Evolutionary conservation across 257 asterid genomes (phyloP).

Genomic region (Fraxinus pennsylvanica): DNA sequence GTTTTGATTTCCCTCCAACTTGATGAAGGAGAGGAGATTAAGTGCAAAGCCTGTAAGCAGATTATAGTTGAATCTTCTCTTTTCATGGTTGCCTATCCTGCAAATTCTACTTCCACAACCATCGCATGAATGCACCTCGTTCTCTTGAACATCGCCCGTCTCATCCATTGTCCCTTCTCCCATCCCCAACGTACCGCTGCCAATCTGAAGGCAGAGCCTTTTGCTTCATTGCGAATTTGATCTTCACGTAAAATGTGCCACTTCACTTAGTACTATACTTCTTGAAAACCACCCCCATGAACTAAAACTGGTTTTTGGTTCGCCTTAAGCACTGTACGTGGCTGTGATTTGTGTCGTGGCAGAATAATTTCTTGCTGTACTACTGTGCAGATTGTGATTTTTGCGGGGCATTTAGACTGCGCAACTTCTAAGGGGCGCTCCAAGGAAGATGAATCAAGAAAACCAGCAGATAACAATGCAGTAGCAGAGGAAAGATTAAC

Average conservation of each 20-base stretch:
- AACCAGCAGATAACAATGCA: neutral
- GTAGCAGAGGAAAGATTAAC: slow-evolving; percentile 17
- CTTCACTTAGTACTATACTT: slow-evolving; percentile 6
- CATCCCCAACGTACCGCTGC: slow-evolving; percentile 29
- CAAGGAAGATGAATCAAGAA: neutral
- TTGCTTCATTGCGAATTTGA: slow-evolving; percentile 36
- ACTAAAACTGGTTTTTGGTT: slow-evolving; percentile 23
- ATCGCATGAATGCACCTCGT: slow-evolving; percentile 38
- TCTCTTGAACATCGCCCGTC: slow-evolving; percentile 33
- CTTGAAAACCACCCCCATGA: slow-evolving; percentile 22
- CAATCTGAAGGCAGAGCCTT: slow-evolving; percentile 25
- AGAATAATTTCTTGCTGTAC: slow-evolving; percentile 12
- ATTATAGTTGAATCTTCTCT: slow-evolving; percentile 9
- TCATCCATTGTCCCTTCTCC: slow-evolving; percentile 44
- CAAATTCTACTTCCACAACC: slow-evolving; percentile 37
- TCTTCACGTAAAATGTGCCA: slow-evolving; percentile 35
- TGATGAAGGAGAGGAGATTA: slow-evolving; percentile 27
- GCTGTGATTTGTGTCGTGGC: slow-evolving; percentile 22
- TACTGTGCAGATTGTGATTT: slow-evolving; percentile 31
- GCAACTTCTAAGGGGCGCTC: neutral
- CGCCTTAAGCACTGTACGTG: slow-evolving; percentile 5
- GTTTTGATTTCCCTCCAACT: slow-evolving; percentile 22
- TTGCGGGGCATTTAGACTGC: slow-evolving; percentile 26
- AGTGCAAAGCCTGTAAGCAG: slow-evolving; percentile 32
- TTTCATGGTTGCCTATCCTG: slow-evolving; percentile 39